A percentile compares a stretch with the other conserved stretches of the same genome.
phyloP scores from a whole-genome alignment of 208 protist species.

The Leishmania major region DNA sequence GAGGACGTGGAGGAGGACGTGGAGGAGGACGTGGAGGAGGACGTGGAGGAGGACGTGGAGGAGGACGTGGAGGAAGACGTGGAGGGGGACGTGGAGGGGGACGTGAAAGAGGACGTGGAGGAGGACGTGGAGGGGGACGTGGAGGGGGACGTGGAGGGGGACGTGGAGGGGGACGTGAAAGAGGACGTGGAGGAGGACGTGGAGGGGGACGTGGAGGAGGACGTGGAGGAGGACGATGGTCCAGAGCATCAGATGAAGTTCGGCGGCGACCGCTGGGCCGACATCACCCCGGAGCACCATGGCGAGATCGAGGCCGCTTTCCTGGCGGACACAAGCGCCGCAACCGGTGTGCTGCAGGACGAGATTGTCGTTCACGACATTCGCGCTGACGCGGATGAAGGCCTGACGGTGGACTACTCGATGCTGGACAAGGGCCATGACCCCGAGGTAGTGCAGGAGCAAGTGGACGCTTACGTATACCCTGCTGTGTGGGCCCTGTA shows the following conservation, averaged over 20 bases:
- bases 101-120: no score
- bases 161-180: background rate
- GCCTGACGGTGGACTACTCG: slow-evolving; percentile 59
- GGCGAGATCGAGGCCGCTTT: slow-evolving; percentile 56
- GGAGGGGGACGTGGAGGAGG: no score
- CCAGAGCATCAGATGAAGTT: slow-evolving; percentile 62
- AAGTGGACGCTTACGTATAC: slow-evolving; percentile 55
- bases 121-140: no score
- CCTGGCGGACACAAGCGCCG: slow-evolving; percentile 48
- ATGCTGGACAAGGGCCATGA: slow-evolving; percentile 29
- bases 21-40: no score
- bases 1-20: slow-evolving; percentile 10
- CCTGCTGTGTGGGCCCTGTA: slow-evolving; percentile 63
- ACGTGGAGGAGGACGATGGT: slow-evolving; percentile 1
- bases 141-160: no score
- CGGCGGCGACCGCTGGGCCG: slow-evolving; percentile 48
- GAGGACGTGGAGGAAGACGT: no score
- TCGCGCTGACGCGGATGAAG: slow-evolving; percentile 39
- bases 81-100: no score
- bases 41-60: no score
- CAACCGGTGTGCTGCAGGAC: slow-evolving; percentile 29
- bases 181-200: no score
- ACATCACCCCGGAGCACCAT: slow-evolving; percentile 38
- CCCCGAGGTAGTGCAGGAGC: slow-evolving; percentile 38
- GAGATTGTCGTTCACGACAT: slow-evolving; percentile 45